phyloP scores from a whole-genome alignment of 2,329 filamentous ascomycete genomes.

The Acephala macrosclerotiorum region DNA sequence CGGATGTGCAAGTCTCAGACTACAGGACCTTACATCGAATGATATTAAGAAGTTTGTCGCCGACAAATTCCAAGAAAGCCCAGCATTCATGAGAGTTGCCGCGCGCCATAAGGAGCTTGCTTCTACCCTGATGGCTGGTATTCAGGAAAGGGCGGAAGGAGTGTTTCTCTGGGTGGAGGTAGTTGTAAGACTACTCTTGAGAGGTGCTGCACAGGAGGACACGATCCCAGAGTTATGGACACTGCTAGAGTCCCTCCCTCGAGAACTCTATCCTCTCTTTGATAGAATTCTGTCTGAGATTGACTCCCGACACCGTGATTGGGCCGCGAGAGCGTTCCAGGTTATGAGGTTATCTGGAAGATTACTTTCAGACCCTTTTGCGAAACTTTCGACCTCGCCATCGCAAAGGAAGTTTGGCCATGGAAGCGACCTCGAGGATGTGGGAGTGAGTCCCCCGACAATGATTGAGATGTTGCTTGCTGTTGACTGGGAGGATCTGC shows the following conservation, averaged over 20 bases:
- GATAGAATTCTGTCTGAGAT: background rate
- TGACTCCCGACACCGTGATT: background rate
- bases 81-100: background rate
- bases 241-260: background rate
- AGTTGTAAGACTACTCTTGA: background rate
- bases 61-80: background rate
- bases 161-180: slow-evolving; percentile 1
- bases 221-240: background rate
- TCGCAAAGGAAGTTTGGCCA: no score
- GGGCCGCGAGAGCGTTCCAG: background rate
- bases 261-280: background rate
- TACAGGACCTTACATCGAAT: slow-evolving; percentile 16
- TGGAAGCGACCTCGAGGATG: no score
- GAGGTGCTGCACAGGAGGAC: background rate
- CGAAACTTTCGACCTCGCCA: no score
- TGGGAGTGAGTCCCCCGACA: no score
- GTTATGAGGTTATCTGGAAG: background rate
- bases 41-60: slow-evolving; percentile 19
- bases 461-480: no score
- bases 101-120: background rate
- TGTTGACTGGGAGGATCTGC: no score
- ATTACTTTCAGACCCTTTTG: no score
- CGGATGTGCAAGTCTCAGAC: background rate
- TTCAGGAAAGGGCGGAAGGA: background rate
- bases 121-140: background rate